A percentile compares a stretch with the other conserved stretches of the same genome.
These are phyloP conservation scores for Fusarium miscanthi DNA, from an alignment of 2,329 filamentous ascomycete genomes.

Conservation along the genomic window DNA sequence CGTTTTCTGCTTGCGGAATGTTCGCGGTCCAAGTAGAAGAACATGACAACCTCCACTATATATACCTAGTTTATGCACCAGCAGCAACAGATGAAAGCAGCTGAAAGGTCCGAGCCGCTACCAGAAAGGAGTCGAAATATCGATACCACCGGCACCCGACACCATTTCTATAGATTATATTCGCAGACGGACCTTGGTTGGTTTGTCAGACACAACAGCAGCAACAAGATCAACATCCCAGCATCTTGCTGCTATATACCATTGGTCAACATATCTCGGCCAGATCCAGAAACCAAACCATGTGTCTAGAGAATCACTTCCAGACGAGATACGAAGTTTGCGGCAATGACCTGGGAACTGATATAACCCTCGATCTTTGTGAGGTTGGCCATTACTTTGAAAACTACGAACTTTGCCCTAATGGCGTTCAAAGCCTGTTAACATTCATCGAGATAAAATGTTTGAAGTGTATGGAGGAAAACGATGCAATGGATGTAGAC, in stretches of 20 bases:
- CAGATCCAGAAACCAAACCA: background rate
- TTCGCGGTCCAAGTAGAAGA: background rate
- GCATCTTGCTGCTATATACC: fast-evolving
- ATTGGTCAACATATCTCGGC: fast-evolving
- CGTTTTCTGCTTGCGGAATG: fast-evolving
- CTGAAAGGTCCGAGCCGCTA: background rate
- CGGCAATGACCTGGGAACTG: background rate
- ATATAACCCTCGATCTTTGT: background rate
- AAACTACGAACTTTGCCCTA: background rate
- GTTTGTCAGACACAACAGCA: background rate
- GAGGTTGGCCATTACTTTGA: background rate
- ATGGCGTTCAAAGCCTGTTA: background rate
- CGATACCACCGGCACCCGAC: too few species aligned
- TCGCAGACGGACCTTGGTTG: fast-evolving
- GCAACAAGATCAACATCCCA: background rate
- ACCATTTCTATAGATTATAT: background rate
- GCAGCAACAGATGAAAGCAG: background rate
- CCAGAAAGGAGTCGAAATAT: background rate
- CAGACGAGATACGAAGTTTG: background rate
- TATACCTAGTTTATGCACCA: background rate
- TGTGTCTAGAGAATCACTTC: background rate
- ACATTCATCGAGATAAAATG: background rate
- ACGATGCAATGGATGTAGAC: background rate
- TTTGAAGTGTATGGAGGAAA: background rate
- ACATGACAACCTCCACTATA: background rate